Base-by-base conservation (phyloP, 1,139 yeast species). In the Hansenula sp. region DNA sequence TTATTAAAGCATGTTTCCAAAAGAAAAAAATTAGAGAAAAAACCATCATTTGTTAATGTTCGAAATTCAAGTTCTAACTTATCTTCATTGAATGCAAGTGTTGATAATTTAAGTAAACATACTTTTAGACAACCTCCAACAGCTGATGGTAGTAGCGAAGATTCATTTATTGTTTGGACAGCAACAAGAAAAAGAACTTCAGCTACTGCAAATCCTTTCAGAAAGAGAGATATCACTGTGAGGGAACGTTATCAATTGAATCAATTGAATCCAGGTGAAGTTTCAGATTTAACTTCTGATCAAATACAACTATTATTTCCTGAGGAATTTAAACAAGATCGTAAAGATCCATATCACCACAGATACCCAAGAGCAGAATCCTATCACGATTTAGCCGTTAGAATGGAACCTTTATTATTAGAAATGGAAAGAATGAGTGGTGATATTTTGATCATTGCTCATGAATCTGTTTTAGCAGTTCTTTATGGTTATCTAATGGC, bases 401-500 rank as follows among this genome's bases (percentile, higher is more conserved):
- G 96, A 54, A 79, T 94, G 66, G 99, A 94, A 65, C 96, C 99
- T 0, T 72, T 93, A 49, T 81, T 93, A 49, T 72, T 93, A 62
- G 98, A 91, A 65, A 84, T 93, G 82, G 99, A 91, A 63, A 77
- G 97, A 54, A 83, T 85, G 77, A 77, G 87, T 46, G 90, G 94
- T 24, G 97, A 90, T 62, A 77, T 94, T 27, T 71, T 93, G 51
- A 84, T 93, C 47, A 86, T 93, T 54, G 98, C 97, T 0, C 98
- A 94, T 61, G 97, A 91, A 58, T 81, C 96, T 1, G 86, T 93
- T 1, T 72, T 94, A 50, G 75, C 90, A 48, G 96, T 93, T 4
- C 74, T 93, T 44, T 93, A 90, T 59, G 99, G 98, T 1, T 93
- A 93, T 63, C 73, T 93, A 55, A 88, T 93, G 96, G 94, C 96